Evolutionary conservation across 495 filamentous ascomycete genomes (phyloP), one percentile per base, ranked within the genome.

Genomic region (Penicillium psychrofluorescens): DNA sequence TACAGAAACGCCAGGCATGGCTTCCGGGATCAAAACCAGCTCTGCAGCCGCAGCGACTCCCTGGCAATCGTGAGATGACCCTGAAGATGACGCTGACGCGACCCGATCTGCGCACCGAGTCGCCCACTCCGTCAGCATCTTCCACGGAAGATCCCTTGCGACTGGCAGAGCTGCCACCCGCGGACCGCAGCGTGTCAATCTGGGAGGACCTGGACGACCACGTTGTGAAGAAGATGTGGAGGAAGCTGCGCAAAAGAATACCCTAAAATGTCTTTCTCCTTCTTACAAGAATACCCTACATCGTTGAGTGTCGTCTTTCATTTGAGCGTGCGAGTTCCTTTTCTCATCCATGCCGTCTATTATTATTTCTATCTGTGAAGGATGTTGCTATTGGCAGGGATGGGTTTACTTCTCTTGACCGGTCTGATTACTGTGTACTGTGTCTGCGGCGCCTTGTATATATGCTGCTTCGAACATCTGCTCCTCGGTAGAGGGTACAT

Each of bases 61-160:
- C 55, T 11, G 55, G 52, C 8, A 61, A 54, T 33, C 80, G 90
- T 12, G 90, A 95, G 62, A 95, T 95, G 91, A 95, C 90, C 11
- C 64, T 96, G 35, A 85, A 87, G 30, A 94, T 96, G 88, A 95
- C 91, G 6, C 75, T 95, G 40, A 96, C 91, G 14, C 76, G 88
- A 38, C 89, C 90, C 0, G 91, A 95, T 56, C 74, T 95, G 41
- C 79, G 87, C 35, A 63, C 64, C 14, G 79, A 86, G 84, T 56
- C 77, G 75, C 22, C 71, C 76, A 52, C 67, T 78, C 30, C 85
- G 77, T 51, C 54, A 7, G 16, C 53, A 43, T 42, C 51, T 49
- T 71, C 81, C 11, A 81, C 74, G 69, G 74, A 70, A 36, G 71
- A 83, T 51, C 74, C 78, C 4, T 57, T 81, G 12, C 70, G 68